phyloP scores from a whole-genome alignment of 192 early-diverging fungal genomes.

The Rhizophagus prolifer region DNA sequence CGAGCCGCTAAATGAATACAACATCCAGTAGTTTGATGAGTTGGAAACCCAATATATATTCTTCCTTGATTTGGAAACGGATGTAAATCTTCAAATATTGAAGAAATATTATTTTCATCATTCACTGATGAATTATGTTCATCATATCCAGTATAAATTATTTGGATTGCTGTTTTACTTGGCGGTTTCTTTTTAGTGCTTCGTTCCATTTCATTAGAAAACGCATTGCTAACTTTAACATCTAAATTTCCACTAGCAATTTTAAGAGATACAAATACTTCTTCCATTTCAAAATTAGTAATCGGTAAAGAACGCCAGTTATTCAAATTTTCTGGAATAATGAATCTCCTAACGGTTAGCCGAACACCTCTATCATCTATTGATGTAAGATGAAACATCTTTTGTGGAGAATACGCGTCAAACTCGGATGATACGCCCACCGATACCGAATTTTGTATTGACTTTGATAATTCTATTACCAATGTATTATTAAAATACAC shows the following conservation, averaged over 20 bases:
- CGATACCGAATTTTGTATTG: constrained; percentile 56
- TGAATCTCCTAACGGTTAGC: constrained; percentile 49
- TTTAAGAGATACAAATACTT: constrained; percentile 65
- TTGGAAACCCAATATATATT: constrained; percentile 88
- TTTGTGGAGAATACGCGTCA: constrained; percentile 61
- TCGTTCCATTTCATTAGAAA: constrained; percentile 81
- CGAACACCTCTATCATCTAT: constrained; percentile 59
- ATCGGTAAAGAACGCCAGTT: constrained; percentile 12
- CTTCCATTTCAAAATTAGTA: constrained; percentile 24
- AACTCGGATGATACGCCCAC: constrained; percentile 53
- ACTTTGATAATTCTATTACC: constrained; percentile 66
- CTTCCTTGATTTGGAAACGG: constrained; percentile 76
- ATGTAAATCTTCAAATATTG: constrained; percentile 73
- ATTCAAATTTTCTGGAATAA: constrained; percentile 32
- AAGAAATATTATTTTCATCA: constrained; percentile 26
- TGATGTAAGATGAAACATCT: constrained; percentile 66
- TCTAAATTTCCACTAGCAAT: constrained; percentile 61
- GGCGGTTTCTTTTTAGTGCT: constrained; percentile 88
- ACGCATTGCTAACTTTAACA: constrained; percentile 52
- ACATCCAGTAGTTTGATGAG: constrained; percentile 88
- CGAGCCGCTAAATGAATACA: constrained; percentile 74
- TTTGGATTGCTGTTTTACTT: constrained; percentile 60
- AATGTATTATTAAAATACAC: constrained; percentile 64
- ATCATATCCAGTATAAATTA: constrained; percentile 74
- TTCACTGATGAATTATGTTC: constrained; percentile 47